Evolutionary conservation across 441 rosid genomes (phyloP), one percentile per base, ranked within the genome.

Genomic region (Breynia disticha): DNA sequence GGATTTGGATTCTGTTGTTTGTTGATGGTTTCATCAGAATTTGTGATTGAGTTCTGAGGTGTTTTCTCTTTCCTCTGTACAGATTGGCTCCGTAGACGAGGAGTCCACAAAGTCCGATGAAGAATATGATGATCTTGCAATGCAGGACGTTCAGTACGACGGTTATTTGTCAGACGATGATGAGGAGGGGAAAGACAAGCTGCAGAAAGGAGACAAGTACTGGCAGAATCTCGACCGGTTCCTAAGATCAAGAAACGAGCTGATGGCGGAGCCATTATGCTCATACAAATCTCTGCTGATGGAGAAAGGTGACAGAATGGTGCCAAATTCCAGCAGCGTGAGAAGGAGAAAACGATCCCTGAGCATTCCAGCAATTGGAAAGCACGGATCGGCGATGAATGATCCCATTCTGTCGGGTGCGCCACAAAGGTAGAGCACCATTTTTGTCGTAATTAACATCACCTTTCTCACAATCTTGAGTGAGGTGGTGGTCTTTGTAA

Each of bases 41-140:
- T 11, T 41, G 9, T 15, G 13, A 37, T 37, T 41, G n/a, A 15
- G 13, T 0, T 0, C 9, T 15, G 44, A 41, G 13, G 44, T 41
- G 10, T 41, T 41, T 41, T 41, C 41, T 47, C 6, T 59, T 52
- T 18, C 41, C 63, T 19, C 37, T 60, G 35, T 52, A 58, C 79
- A 93, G 95, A 70, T 86, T n/a, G 98, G 98, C 1, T 93, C 95
- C 1, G 95, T 93, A 35, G 98, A 93, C 15, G 97, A 88, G 77
- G 91, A 80, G 67, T 88, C 87, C 1, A 82, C 96, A n/a, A 85
- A 84, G 57, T 84, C 95, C 11, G 98, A 93, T 20, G 97, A 93
- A 71, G 95, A 93, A 72, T 93, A 88, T 11, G 93, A 84, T 50
- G 98, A 93, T 75, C 78, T 93, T 50, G 97, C 94, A 28, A 79